These are phyloP conservation scores for Hydnomerulius pinastri DNA, from an alignment of 768 basidiomycete species.

Conservation along the genomic window DNA sequence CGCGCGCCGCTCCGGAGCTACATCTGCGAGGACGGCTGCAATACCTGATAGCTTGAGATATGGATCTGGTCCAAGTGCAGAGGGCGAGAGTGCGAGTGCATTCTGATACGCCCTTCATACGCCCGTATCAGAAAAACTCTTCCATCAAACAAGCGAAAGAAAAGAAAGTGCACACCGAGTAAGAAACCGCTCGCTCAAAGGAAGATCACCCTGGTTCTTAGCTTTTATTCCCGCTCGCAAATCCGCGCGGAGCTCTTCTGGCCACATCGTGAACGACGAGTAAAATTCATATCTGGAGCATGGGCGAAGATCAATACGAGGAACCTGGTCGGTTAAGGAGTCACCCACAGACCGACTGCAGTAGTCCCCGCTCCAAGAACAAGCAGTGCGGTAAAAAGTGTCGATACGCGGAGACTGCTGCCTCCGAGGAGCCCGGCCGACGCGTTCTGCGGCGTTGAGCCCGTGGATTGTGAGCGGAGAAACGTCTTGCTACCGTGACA, in stretches of 20 bases:
- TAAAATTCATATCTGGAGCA: slow-evolving; percentile 55
- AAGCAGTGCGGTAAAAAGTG: slow-evolving; percentile 40
- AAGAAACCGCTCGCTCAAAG: slow-evolving; percentile 53
- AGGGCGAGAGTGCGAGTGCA: slow-evolving; percentile 44
- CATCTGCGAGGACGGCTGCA: slow-evolving; percentile 58
- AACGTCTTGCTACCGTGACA: neutral
- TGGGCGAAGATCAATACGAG: neutral
- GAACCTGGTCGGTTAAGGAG: neutral
- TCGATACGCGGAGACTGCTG: slow-evolving; percentile 36
- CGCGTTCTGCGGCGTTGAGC: slow-evolving; percentile 4
- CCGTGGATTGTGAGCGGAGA: slow-evolving; percentile 12
- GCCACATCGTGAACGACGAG: slow-evolving; percentile 64
- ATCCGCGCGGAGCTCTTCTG: slow-evolving; percentile 59
- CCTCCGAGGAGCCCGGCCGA: slow-evolving; percentile 3
- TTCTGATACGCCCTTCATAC: slow-evolving; percentile 54
- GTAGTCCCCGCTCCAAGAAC: slow-evolving; percentile 41
- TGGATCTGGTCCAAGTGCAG: slow-evolving; percentile 43
- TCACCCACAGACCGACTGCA: slow-evolving; percentile 45
- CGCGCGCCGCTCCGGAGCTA: slow-evolving; percentile 35
- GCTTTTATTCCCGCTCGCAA: slow-evolving; percentile 67
- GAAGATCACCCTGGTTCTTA: slow-evolving; percentile 56
- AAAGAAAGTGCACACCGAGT: slow-evolving; percentile 41
- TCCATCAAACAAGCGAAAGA: no score
- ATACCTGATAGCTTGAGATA: slow-evolving; percentile 71
- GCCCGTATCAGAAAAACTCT: slow-evolving; percentile 1